Percentiles rank a stretch among this genome's conserved stretches.
These are phyloP conservation scores for Pythium brassicae DNA, from an alignment of 352 stramenopile genomes.

Conservation along the genomic window DNA sequence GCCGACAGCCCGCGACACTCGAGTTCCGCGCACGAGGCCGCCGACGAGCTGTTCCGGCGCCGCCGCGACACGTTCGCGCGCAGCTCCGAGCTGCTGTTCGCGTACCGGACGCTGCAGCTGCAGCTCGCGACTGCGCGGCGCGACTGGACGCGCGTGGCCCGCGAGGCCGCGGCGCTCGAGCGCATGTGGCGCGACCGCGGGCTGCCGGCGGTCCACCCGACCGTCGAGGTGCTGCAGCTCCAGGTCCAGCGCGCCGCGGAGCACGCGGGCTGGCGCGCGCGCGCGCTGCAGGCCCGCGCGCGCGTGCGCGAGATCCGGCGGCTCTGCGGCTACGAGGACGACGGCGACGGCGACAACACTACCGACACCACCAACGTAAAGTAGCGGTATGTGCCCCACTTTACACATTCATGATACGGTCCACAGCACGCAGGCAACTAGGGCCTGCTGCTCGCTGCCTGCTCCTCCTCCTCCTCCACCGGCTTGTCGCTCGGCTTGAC, in stretches of 20 bases:
- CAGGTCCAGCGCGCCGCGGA: slow-evolving; percentile 44
- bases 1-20: slow-evolving; percentile 15
- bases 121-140: slow-evolving; percentile 20
- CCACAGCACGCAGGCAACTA: background rate
- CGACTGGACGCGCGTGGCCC: slow-evolving; percentile 27
- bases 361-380: too few species aligned
- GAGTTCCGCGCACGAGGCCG: slow-evolving; percentile 1
- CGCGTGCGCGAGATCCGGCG: slow-evolving; percentile 17
- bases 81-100: too few species aligned
- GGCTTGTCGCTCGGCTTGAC: background rate
- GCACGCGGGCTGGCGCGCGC: slow-evolving; percentile 15
- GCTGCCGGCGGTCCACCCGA: slow-evolving; percentile 32
- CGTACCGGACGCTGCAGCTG: slow-evolving; percentile 39
- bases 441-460: background rate
- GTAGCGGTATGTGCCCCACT: too few species aligned
- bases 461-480: background rate
- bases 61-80: slow-evolving; percentile 22
- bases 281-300: slow-evolving; percentile 10
- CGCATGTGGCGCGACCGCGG: slow-evolving; percentile 26
- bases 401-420: background rate
- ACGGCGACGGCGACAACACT: background rate
- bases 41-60: slow-evolving; percentile 5
- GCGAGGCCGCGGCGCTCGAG: slow-evolving; percentile 25
- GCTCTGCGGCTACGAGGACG: slow-evolving; percentile 25
- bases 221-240: slow-evolving; percentile 41